phyloP scores from a whole-genome alignment of 176 grass and related monocot species.

The Oryza brachyantha region DNA sequence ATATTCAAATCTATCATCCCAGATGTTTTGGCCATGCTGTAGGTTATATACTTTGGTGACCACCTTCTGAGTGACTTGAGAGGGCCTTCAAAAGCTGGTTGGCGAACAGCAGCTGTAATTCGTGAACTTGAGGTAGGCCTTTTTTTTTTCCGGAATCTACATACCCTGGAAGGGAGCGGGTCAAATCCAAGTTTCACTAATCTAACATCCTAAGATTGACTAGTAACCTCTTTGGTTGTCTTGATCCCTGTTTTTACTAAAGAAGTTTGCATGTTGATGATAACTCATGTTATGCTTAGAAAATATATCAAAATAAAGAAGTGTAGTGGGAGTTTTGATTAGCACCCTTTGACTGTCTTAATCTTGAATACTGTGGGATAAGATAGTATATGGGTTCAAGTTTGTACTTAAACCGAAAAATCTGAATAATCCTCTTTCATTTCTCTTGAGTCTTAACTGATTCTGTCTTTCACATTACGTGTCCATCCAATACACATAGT shows the following conservation, averaged over 20 bases:
- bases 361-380: slow-evolving; percentile 1
- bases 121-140: slow-evolving; percentile 77
- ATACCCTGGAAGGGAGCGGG: neutral
- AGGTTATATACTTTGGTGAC: slow-evolving; percentile 99
- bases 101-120: slow-evolving; percentile 97
- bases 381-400: neutral
- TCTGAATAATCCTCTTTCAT: neutral
- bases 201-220: slow-evolving; percentile 13
- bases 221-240: neutral
- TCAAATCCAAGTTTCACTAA: neutral
- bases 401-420: neutral
- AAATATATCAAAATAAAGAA: neutral
- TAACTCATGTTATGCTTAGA: neutral
- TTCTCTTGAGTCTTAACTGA: too few relatives aligned
- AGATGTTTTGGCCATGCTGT: slow-evolving; percentile 23
- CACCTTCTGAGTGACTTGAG: slow-evolving; percentile 96
- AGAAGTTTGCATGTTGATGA: neutral
- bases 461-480: too few relatives aligned
- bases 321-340: neutral
- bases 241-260: neutral
- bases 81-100: slow-evolving; percentile 96
- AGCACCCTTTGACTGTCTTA: neutral
- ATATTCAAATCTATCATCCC: slow-evolving; percentile 14
- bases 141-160: slow-evolving; percentile 3
- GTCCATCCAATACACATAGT: too few relatives aligned